Percentiles rank a stretch among this genome's conserved stretches.
phyloP scores from a whole-genome alignment of 495 filamentous ascomycete genomes.

The Pyronema omphalodes region DNA sequence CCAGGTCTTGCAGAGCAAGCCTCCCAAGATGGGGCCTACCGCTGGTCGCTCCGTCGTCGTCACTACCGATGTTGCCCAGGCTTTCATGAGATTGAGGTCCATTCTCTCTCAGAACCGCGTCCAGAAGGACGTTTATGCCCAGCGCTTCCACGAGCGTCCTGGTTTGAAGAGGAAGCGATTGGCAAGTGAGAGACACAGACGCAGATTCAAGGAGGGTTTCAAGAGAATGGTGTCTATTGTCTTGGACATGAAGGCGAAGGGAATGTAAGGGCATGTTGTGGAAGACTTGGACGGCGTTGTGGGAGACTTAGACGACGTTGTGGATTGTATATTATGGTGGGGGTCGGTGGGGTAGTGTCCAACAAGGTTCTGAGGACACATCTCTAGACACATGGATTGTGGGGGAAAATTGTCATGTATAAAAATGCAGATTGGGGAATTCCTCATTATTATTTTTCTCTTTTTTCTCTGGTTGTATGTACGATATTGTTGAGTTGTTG shows the following conservation, averaged over 20 bases:
- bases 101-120: conserved; percentile 36
- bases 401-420: neutral
- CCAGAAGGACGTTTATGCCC: conserved; percentile 29
- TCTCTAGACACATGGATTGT: neutral
- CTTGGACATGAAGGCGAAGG: conserved; percentile 47
- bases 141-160: conserved; percentile 51
- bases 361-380: conserved; percentile 5
- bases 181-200: conserved; percentile 44
- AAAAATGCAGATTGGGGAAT: neutral
- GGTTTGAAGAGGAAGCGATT: conserved; percentile 59
- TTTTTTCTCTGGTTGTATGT: neutral
- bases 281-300: neutral
- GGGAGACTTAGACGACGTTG: neutral
- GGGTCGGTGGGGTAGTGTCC: conserved; percentile 2
- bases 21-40: conserved; percentile 32
- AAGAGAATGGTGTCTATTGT: conserved; percentile 38
- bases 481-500: too few species aligned
- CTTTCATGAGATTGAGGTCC: conserved; percentile 34
- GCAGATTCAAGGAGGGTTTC: conserved; percentile 48
- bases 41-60: conserved; percentile 43
- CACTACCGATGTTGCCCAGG: conserved; percentile 34
- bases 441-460: neutral
- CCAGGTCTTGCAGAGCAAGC: neutral
- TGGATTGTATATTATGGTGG: neutral
- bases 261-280: conserved; percentile 37